A percentile compares a stretch with the other conserved stretches of the same genome.
These are phyloP conservation scores for Pseudoneurospora amorphoporcata DNA, from an alignment of 495 filamentous ascomycete genomes.

Conservation along the genomic window DNA sequence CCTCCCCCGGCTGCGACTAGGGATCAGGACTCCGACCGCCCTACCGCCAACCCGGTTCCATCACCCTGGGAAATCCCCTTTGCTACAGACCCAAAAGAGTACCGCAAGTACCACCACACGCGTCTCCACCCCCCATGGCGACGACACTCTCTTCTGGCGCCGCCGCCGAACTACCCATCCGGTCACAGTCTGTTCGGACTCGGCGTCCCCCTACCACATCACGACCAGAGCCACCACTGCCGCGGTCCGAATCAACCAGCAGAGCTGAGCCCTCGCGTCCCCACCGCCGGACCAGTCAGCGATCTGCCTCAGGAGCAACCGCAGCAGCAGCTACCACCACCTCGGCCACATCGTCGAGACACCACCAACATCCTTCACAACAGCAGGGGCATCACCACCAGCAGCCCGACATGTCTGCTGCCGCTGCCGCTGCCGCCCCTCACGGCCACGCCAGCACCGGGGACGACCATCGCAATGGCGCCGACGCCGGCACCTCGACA, in stretches of 20 bases:
- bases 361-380: constrained; percentile 1
- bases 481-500: constrained; percentile 30
- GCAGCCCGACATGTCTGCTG: constrained; percentile 42
- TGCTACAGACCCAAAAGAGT: neutral
- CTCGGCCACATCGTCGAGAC: neutral
- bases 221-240: constrained; percentile 19
- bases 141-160: constrained; percentile 15
- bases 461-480: constrained; percentile 31
- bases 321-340: constrained; percentile 1
- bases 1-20: neutral
- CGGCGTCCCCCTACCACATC: constrained; percentile 22
- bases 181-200: constrained; percentile 26
- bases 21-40: neutral
- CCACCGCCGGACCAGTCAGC: constrained; percentile 34
- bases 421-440: constrained; percentile 26
- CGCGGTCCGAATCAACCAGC: constrained; percentile 22
- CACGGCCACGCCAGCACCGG: constrained; percentile 31
- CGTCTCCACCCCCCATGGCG: constrained; percentile 12
- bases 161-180: constrained; percentile 24
- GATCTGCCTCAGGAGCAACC: constrained; percentile 1
- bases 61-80: neutral
- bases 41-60: neutral
- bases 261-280: constrained; percentile 33
- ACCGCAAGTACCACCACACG: neutral
- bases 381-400: constrained; percentile 13